Percentiles rank a stretch among this genome's conserved stretches.
These are phyloP conservation scores for Penstemon davidsonii DNA, from an alignment of 257 asterid species.

Conservation along the genomic window DNA sequence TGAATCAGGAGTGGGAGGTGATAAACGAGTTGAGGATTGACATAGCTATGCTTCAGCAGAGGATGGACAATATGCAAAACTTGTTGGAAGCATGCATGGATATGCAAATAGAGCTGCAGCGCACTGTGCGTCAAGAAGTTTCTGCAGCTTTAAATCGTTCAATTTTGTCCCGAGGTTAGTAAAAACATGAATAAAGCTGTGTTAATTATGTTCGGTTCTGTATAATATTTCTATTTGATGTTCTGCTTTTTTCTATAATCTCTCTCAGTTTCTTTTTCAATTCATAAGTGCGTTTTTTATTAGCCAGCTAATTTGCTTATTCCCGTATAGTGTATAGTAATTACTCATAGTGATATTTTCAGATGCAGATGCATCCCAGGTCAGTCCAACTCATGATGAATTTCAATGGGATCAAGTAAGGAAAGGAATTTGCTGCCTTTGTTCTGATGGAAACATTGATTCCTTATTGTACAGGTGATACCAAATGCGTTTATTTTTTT, in stretches of 20 bases:
- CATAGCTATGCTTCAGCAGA: conserved; percentile 75
- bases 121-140: conserved; percentile 70
- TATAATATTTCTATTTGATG: neutral
- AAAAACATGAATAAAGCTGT: neutral
- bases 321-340: neutral
- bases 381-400: conserved; percentile 36
- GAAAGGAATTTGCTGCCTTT: conserved; percentile 85
- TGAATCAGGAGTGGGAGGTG: conserved; percentile 64
- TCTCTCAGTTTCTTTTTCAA: neutral
- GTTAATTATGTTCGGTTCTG: neutral
- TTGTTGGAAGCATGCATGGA: conserved; percentile 90
- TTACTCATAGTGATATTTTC: conserved; percentile 13
- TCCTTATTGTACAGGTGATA: conserved; percentile 81
- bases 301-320: neutral
- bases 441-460: conserved; percentile 58
- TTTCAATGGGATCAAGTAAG: conserved; percentile 66
- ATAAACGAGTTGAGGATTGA: conserved; percentile 72
- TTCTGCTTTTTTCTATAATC: neutral
- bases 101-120: conserved; percentile 81
- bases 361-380: conserved; percentile 42
- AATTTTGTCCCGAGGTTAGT: conserved; percentile 50
- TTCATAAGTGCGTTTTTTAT: neutral
- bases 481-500: neutral
- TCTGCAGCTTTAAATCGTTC: conserved; percentile 77
- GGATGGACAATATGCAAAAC: conserved; percentile 76